Evolutionary conservation across 306 rosid genomes (phyloP), one percentile per base, ranked within the genome.

Genomic region (Trifolium repens): DNA sequence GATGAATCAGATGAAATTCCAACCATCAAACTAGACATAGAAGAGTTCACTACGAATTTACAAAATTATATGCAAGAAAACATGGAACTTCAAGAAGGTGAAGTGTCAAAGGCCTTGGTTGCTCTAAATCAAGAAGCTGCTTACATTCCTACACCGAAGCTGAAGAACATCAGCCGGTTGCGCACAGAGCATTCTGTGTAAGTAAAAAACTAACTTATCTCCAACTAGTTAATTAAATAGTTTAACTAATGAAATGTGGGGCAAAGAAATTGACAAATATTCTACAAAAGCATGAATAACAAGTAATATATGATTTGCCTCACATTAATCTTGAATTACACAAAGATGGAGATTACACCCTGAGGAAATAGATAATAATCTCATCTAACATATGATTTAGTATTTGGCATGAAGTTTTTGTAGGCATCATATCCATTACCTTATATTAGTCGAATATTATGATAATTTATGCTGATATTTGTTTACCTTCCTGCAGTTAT

Each of bases 111-210:
- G 79, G 99, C 99, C 60, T 81, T 96, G 79, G 91, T 96, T 69
- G 89, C 97, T 71, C 71, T 96, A 74, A 80, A 84, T 69, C 87
- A 92, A 78, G 91, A 85, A 75, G 96, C 88, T 70, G 91, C 99
- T 49, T 86, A 91, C 39, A 87, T 96, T 83, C 99, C 99, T 61
- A 77, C 49, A 37, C 89, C 98, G 62, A 96, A 85, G 90, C 92
- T 96, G 14, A 96, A 96, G 91, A 88, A 90, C 77, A 79, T 92
- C 80, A 86, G 88, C 87, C 81, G 92, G 68, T 86, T 94, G 49
- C 93, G 99, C 74, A 94, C 99, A 72, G 99, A 94, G 83, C 99
- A 94, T 71, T 89, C 84, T 63, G 99, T 94, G 99, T 94, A 90
- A 91, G 98, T 81, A 66, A 77, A 79, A 57, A 24, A 46, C 52